Evolutionary conservation across 257 asterid species (phyloP).

Genomic region (Lavandula angustifolia): DNA sequence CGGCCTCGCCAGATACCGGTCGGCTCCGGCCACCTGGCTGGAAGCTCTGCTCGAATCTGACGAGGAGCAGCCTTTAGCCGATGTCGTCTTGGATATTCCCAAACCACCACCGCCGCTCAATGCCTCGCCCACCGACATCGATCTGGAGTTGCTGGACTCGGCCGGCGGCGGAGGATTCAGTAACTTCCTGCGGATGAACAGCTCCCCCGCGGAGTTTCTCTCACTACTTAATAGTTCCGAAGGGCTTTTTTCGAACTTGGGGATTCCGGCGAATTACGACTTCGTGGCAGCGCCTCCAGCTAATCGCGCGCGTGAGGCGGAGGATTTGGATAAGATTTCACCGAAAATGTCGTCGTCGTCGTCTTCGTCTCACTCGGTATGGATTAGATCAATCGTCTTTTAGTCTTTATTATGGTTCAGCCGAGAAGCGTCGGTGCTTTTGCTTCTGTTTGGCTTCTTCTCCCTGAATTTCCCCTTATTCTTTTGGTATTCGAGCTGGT

Average conservation of each 20-base stretch:
- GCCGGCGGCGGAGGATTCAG: conserved; percentile 53
- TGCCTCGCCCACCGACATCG: conserved; percentile 43
- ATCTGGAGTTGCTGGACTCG: conserved; percentile 70
- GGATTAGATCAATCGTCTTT: conserved; percentile 7
- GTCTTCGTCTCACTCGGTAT: conserved; percentile 46
- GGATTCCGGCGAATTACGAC: conserved; percentile 58
- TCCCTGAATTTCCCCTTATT: not conserved
- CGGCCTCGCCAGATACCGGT: conserved; percentile 68
- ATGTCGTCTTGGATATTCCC: conserved; percentile 54
- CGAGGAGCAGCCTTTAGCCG: conserved; percentile 45
- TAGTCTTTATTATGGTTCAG: conserved; percentile 6
- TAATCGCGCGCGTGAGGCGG: conserved; percentile 68
- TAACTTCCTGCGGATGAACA: conserved; percentile 76
- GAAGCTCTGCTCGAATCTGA: conserved; percentile 89
- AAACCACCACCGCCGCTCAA: conserved; percentile 34
- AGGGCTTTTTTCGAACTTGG: conserved; percentile 62
- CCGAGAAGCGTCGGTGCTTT: conserved; percentile 6
- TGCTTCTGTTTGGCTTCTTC: conserved; percentile 26
- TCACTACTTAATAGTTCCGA: conserved; percentile 53
- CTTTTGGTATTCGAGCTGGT: not conserved
- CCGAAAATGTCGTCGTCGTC: conserved; percentile 46
- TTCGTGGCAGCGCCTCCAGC: conserved; percentile 41
- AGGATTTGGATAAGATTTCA: conserved; percentile 51
- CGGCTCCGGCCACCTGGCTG: conserved; percentile 94
- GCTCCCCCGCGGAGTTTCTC: conserved; percentile 88